phyloP scores from a whole-genome alignment of 2,329 filamentous ascomycete genomes.

The Microcyclospora pomicola region DNA sequence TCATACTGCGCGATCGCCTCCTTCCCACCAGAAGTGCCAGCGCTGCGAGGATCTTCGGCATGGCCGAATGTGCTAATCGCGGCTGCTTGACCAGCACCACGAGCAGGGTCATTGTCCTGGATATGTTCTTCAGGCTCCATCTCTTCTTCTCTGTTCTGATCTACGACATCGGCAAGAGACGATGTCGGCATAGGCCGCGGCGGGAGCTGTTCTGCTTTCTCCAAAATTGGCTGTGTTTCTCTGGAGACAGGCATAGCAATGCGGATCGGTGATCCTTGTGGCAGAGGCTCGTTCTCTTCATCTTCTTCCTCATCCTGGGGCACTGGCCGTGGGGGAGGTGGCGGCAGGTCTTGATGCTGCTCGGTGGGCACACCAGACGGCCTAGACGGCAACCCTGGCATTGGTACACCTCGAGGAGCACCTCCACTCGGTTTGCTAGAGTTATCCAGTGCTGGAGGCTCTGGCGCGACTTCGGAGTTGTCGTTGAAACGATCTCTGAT shows the following conservation, averaged over 20 bases:
- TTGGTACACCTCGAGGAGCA: conserved; percentile 49
- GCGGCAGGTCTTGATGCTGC: conserved; percentile 35
- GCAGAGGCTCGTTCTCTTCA: conserved; percentile 29
- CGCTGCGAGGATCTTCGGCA: conserved; percentile 25
- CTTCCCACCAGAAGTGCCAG: conserved; percentile 40
- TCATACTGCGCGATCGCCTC: conserved; percentile 79
- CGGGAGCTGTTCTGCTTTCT: conserved; percentile 36
- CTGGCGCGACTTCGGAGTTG: conserved; percentile 42
- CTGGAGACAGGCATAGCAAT: conserved; percentile 75
- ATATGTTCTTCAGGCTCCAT: conserved; percentile 45
- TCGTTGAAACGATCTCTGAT: conserved; percentile 74
- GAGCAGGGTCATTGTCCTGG: conserved; percentile 40
- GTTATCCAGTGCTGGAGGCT: conserved; percentile 50
- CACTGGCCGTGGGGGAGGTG: conserved; percentile 28
- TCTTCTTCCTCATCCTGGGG: conserved; percentile 19
- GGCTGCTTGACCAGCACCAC: conserved; percentile 38
- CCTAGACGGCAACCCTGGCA: conserved; percentile 59
- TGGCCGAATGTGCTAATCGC: conserved; percentile 32
- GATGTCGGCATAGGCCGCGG: conserved; percentile 48
- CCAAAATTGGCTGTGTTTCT: conserved; percentile 35
- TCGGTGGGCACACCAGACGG: conserved; percentile 42
- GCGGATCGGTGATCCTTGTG: conserved; percentile 58
- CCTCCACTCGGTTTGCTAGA: conserved; percentile 54
- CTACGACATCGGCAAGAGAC: conserved; percentile 48
- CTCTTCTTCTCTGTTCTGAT: conserved; percentile 49